Base-by-base conservation (phyloP, 306 rosid species). In the Macrotyloma uniflorum region DNA sequence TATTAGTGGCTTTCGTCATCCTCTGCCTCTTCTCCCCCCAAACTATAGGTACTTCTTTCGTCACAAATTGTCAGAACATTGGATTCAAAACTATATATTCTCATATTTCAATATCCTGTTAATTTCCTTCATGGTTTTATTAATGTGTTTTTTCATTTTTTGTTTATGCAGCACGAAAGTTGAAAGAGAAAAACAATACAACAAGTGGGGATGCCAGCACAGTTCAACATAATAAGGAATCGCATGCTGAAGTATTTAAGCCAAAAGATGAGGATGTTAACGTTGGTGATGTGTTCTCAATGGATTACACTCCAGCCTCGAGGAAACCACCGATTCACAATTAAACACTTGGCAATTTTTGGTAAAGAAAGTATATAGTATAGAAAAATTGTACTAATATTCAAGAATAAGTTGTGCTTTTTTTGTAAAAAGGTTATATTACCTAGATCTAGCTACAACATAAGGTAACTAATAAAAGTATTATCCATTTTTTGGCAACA, bases 281-380 rank as follows among this genome's bases (percentile, higher is more conserved):
- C 51, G 30, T 64, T 59, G 86, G 72, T 68, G 86, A 85, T 67
- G 97, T 86, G 42, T 87, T 89, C 62, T 75, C 91, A 5, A 84
- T 83, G 90, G 98, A 94, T 79, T 94, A 92, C 72, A 86, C 91
- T 83, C 97, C 97, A 8, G 93, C 97, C 4, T 80, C 87, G 38
- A 94, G 75, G 87, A 94, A 94, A 87, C 97, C 97, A 67, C 98
- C 98, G 4, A 94, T 94, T 66, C 98, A 94, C 61, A 94, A 94
- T 87, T 92, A 64, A 86, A 4, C 42, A 24, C 30, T 71, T 13
- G 12, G 9, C 32, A 77, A 32, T 54, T 81, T 85, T 81, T 72
- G 58, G 50, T 79, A 30, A 5, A 43, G 4, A 14, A 66, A 22
- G 8, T 65, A 64, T 6, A 24, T 54, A 54, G 4, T 58, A 1